Conservation (phyloP, 352 stramenopile genomes). For the Phytophthora multivora region DNA sequence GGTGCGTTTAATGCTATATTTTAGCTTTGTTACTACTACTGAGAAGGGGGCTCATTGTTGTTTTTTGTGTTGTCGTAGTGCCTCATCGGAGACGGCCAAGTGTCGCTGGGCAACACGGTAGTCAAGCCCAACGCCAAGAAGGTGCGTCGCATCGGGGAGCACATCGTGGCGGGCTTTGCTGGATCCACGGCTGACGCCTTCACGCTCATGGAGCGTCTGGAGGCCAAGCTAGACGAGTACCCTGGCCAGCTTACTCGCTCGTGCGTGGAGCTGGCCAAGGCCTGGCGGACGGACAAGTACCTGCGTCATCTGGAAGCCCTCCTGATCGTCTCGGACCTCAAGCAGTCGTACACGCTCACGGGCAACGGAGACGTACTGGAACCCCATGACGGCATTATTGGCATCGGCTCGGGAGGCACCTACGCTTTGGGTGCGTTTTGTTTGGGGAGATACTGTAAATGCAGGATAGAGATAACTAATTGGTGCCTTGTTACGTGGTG, state of each 20-base stretch:
- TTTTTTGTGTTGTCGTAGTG: slow-evolving; percentile 40
- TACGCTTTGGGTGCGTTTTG: slow-evolving; percentile 91
- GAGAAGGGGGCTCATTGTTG: background rate
- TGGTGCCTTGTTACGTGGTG: background rate
- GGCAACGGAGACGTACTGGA: slow-evolving; percentile 99
- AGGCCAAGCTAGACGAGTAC: slow-evolving; percentile 98
- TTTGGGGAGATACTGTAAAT: slow-evolving; percentile 2
- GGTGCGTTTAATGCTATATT: slow-evolving; percentile 48
- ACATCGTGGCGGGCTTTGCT: slow-evolving; percentile 97
- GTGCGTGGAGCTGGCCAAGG: slow-evolving; percentile 99
- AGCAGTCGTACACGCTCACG: slow-evolving; percentile 97
- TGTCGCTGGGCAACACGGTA: slow-evolving; percentile 94
- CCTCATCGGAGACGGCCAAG: slow-evolving; percentile 98
- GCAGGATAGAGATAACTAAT: too few species aligned
- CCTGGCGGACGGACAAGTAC: slow-evolving; percentile 99
- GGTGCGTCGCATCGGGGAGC: slow-evolving; percentile 94
- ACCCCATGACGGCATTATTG: slow-evolving; percentile 96
- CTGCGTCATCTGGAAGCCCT: slow-evolving; percentile 94
- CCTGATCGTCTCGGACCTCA: slow-evolving; percentile 95
- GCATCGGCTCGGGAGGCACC: slow-evolving; percentile 92
- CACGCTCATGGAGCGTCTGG: slow-evolving; percentile 97
- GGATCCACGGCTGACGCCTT: slow-evolving; percentile 98
- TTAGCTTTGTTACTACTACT: background rate
- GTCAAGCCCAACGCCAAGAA: slow-evolving; percentile 99
- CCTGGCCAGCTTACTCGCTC: slow-evolving; percentile 95